Evolutionary conservation across 176 grass and related monocot genomes (phyloP).

Genomic region (Rhipidocladum racemiflorum): DNA sequence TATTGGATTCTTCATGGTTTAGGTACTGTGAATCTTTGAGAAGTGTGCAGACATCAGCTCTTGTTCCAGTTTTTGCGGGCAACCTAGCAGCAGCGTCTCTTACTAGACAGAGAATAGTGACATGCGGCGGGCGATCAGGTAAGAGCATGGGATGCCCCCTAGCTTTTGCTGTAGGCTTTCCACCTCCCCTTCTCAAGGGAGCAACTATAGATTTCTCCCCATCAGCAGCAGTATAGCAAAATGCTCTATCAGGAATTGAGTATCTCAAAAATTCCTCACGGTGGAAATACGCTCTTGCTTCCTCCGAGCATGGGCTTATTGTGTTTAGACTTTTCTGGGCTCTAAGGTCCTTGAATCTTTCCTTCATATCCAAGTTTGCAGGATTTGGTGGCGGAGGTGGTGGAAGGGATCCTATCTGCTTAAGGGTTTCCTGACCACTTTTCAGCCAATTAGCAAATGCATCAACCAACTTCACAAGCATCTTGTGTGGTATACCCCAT

Average conservation of each 20-base stretch:
- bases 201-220: slow-evolving; percentile 96
- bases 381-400: slow-evolving; percentile 73
- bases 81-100: slow-evolving; percentile 93
- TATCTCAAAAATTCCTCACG: slow-evolving; percentile 91
- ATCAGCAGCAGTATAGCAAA: slow-evolving; percentile 94
- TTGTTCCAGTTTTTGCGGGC: slow-evolving; percentile 88
- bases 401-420: slow-evolving; percentile 95
- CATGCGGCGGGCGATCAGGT: slow-evolving; percentile 89
- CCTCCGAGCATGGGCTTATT: slow-evolving; percentile 79
- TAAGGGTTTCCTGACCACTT: slow-evolving; percentile 95
- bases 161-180: slow-evolving; percentile 96
- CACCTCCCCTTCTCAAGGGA: slow-evolving; percentile 88
- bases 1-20: slow-evolving; percentile 68
- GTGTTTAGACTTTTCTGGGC: slow-evolving; percentile 98
- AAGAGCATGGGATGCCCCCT: slow-evolving; percentile 98
- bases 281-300: slow-evolving; percentile 81
- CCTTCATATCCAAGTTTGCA: slow-evolving; percentile 84
- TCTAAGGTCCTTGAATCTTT: slow-evolving; percentile 95
- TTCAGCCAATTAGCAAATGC: slow-evolving; percentile 99
- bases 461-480: slow-evolving; percentile 98
- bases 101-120: slow-evolving; percentile 96
- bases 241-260: slow-evolving; percentile 96
- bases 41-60: slow-evolving; percentile 95
- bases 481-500: slow-evolving; percentile 98
- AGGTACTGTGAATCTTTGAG: slow-evolving; percentile 96